Evolutionary conservation across 2,329 filamentous ascomycete genomes (phyloP).

Genomic region (Juglanconis sp.): DNA sequence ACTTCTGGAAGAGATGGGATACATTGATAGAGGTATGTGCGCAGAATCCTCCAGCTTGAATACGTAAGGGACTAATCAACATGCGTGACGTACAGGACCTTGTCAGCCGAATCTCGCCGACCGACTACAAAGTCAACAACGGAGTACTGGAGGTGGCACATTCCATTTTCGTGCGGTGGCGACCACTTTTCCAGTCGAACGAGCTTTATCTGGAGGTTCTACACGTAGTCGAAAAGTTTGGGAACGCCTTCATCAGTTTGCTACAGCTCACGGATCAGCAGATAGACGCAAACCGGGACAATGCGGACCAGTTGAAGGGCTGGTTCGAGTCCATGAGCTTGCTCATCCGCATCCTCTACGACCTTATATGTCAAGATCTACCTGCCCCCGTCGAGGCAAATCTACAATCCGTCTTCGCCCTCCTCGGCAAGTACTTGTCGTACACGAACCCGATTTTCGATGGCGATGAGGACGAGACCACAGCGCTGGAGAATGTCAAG

Average conservation of each 20-base stretch:
- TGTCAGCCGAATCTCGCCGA: constrained; percentile 77
- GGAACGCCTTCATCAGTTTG: constrained; percentile 75
- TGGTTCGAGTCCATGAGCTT: constrained; percentile 85
- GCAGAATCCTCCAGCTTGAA: not conserved
- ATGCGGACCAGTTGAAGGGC: constrained; percentile 70
- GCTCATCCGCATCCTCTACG: constrained; percentile 88
- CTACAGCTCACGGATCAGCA: constrained; percentile 68
- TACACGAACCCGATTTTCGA: constrained; percentile 82
- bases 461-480: constrained; percentile 89
- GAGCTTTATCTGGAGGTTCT: constrained; percentile 93
- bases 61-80: constrained; percentile 1
- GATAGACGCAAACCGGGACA: constrained; percentile 71
- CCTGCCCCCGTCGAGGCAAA: constrained; percentile 93
- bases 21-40: constrained; percentile 75
- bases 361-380: constrained; percentile 95
- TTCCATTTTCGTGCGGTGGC: constrained; percentile 95
- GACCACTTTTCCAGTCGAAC: constrained; percentile 89
- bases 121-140: constrained; percentile 81
- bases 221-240: constrained; percentile 86
- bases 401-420: constrained; percentile 68
- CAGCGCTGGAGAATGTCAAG: constrained; percentile 80
- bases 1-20: constrained; percentile 95
- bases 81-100: constrained; percentile 59
- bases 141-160: constrained; percentile 96
- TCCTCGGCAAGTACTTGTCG: constrained; percentile 88